Percentiles rank a stretch among this genome's conserved stretches.
phyloP scores from a whole-genome alignment of 495 filamentous ascomycete genomes.

The Penicillium subrubescens region DNA sequence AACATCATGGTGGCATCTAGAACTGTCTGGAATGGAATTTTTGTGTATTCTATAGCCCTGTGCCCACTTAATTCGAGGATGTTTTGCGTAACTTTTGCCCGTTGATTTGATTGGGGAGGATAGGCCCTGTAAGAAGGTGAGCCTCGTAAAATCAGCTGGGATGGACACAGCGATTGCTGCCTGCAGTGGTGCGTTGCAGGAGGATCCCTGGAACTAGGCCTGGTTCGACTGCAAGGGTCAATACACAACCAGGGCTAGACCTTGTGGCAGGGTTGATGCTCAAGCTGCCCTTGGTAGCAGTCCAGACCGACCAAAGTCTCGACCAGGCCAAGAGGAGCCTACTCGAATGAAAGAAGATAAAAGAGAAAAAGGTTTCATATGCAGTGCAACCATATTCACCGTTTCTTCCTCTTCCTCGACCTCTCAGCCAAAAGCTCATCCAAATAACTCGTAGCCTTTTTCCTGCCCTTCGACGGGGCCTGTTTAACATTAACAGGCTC shows the following conservation, averaged over 20 bases:
- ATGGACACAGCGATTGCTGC: background rate
- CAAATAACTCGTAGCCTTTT: conserved; percentile 50
- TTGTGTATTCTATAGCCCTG: conserved; percentile 27
- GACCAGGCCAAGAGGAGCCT: background rate
- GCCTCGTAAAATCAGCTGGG: background rate
- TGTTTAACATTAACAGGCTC: conserved; percentile 19
- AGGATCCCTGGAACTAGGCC: no score
- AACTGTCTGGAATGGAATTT: conserved; percentile 27
- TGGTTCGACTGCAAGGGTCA: background rate
- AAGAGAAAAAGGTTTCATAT: background rate
- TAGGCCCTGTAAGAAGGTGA: background rate
- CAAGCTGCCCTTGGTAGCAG: background rate
- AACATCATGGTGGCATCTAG: conserved; percentile 25
- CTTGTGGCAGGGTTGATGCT: background rate
- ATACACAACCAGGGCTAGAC: background rate
- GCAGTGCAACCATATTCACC: conserved; percentile 33
- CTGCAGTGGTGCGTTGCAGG: background rate
- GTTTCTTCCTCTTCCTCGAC: conserved; percentile 58
- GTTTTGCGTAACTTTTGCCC: background rate
- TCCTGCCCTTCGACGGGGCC: conserved; percentile 32
- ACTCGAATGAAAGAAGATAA: background rate
- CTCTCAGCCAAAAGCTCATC: conserved; percentile 54
- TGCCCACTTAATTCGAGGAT: background rate
- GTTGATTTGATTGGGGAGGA: background rate
- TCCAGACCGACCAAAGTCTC: background rate